Evolutionary conservation across 768 basidiomycete species (phyloP), one percentile per base, ranked within the genome.

Genomic region (Clitopilus hobsonii): DNA sequence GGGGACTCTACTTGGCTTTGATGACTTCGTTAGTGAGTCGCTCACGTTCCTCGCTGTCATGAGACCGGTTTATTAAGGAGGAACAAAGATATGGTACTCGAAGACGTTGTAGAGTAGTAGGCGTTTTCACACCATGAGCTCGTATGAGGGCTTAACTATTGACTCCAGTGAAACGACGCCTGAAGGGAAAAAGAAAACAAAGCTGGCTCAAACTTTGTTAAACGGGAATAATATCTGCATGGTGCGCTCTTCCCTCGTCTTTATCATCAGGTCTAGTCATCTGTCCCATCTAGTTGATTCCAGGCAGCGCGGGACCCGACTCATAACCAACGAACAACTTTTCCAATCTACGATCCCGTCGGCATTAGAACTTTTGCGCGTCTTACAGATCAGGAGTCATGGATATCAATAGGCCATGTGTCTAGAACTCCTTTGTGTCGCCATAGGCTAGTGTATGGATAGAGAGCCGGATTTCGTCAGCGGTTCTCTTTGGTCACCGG

Each of bases 201-300:
- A 85, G 56, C 79, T 98, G 10, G 83, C 87, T 1, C 93, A 97
- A 72, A 96, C 94, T 16, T 76, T 96, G 41, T 71, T 96, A 56
- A 96, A 96, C 65, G 94, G 94, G 13, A 96, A 94, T 72, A 94
- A 96, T 60, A 98, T 99, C 38, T 96, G 94, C 66, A 96, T 98
- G 87, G 94, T 92, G 61, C 54, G 86, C 38, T n/a, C 16, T 18
- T 30, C 52, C 1, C 54, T 14, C 14, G 22, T 24, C 26, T 8
- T 38, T n/a, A 14, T 59, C 13, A 4, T 11, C 32, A 4, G 13
- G n/a, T 47, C n/a, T 47, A 16, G 50, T 38, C 24, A 18, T 54
- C 36, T 60, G 14, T 2, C 24, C 24, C 28, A 52, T 48, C 59
- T 51, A 86, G 86, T 71, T 89, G 54, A 83, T 89, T 60, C 86